Evolutionary conservation across 805 yeast genomes (phyloP), one percentile per base, ranked within the genome.

Genomic region (Wickerhamiella qilinensis): DNA sequence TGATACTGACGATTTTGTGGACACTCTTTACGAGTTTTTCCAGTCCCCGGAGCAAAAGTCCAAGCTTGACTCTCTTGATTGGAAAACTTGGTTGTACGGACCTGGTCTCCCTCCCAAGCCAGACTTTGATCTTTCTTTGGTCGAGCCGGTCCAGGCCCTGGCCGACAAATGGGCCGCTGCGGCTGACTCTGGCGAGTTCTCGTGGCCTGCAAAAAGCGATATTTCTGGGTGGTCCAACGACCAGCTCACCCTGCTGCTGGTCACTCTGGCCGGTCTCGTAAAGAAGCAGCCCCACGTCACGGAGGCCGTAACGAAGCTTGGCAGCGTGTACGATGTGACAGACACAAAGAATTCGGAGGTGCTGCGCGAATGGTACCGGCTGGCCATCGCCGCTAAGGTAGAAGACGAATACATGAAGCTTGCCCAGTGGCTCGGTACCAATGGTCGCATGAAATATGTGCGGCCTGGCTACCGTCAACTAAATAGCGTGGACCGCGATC

Each of bases 31-130:
- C 57, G 88, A 67, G 35, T 81, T 73, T 52, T 76, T 62, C 32
- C 4, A 4, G n/a, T 24, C 9, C 15, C 37, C 55, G 2, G 58
- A 57, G 19, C 45, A 56, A 24, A 47, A 66, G n/a, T 45, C 56
- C 28, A 47, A 66, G n/a, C 65, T 82, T 49, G 79, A 80, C 49
- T 46, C 68, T 6, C 69, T 86, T 37, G 94, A 85, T 57, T 85
- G 95, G 94, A 67, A 82, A 38, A 58, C 72, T 20, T 85, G 95
- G 94, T 62, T 83, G 40, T 79, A 67, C 57, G 64, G 68, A 31
- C 79, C 91, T 4, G 95, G 95, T 2, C 69, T 85, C 67, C 95
- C 96, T 31, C 93, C 93, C 45, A 78, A 73, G 54, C 94, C 93
- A 14, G 53, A 70, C 27, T 84, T 85, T 53, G 83, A 82, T 54